Percentiles rank a stretch among this genome's conserved stretches.
These are phyloP conservation scores for Leishmania turanica DNA, from an alignment of 208 protist species.

Conservation along the genomic window DNA sequence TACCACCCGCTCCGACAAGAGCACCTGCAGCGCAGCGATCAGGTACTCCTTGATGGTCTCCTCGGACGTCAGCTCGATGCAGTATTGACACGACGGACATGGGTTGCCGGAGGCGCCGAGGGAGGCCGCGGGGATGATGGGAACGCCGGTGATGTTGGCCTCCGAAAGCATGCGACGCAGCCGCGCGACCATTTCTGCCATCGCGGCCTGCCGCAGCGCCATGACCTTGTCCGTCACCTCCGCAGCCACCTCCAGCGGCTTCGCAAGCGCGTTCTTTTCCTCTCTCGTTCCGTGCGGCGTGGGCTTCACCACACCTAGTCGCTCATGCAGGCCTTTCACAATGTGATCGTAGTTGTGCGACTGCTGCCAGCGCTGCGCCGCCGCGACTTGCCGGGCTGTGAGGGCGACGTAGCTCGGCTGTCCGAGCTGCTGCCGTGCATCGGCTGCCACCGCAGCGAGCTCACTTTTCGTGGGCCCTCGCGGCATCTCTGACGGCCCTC, in stretches of 20 bases:
- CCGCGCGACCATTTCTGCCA: slow-evolving; percentile 32
- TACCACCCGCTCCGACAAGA: slow-evolving; percentile 20
- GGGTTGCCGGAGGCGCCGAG: neutral
- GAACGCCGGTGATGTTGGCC: slow-evolving; percentile 19
- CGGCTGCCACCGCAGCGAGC: slow-evolving; percentile 27
- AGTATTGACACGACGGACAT: slow-evolving; percentile 41
- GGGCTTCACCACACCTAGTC: slow-evolving; percentile 14
- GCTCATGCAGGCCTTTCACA: slow-evolving; percentile 23
- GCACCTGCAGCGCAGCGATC: slow-evolving; percentile 19
- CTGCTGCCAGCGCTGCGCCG: slow-evolving; percentile 14
- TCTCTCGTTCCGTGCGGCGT: neutral
- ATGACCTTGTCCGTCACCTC: slow-evolving; percentile 19
- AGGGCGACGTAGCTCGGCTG: slow-evolving; percentile 32
- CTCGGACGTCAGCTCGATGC: slow-evolving; percentile 33
- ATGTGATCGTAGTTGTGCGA: slow-evolving; percentile 18
- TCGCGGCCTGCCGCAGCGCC: slow-evolving; percentile 30
- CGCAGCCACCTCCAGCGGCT: slow-evolving; percentile 13
- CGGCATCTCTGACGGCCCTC: slow-evolving; percentile 2
- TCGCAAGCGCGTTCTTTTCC: neutral
- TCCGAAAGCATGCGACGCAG: slow-evolving; percentile 27
- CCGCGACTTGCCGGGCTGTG: slow-evolving; percentile 17
- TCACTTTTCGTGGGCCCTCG: slow-evolving; percentile 13
- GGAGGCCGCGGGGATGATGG: slow-evolving; percentile 17
- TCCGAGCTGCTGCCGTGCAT: slow-evolving; percentile 33
- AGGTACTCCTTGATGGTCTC: slow-evolving; percentile 22